These are phyloP conservation scores for Cyclospora cayetanensis DNA, from an alignment of 169 alveolate species.

Conservation along the genomic window DNA sequence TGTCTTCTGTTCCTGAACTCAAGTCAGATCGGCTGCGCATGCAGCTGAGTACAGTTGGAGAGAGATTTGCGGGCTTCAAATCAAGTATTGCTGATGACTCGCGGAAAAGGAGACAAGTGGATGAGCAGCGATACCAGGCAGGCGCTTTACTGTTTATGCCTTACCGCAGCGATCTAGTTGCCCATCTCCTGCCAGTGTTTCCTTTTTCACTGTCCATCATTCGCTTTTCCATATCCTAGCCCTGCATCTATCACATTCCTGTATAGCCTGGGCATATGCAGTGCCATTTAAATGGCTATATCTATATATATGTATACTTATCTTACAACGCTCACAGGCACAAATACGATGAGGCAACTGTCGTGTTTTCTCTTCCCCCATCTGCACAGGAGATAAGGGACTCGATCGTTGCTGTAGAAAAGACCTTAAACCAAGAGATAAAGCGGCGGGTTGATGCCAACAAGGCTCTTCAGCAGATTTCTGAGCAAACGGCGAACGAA, in stretches of 20 bases:
- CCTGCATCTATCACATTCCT: neutral
- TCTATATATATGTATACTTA: neutral
- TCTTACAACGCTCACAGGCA: neutral
- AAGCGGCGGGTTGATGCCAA: constrained; percentile 73
- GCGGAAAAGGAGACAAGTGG: constrained; percentile 52
- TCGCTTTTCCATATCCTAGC: neutral
- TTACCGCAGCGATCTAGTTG: no score
- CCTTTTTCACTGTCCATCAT: neutral
- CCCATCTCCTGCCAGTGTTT: neutral
- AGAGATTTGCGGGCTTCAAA: constrained; percentile 71
- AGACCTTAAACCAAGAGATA: constrained; percentile 72
- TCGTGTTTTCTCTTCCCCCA: neutral
- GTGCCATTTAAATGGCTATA: neutral
- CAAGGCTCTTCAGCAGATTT: constrained; percentile 67
- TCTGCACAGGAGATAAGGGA: constrained; percentile 67
- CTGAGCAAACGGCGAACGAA: constrained; percentile 75
- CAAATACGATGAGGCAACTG: neutral
- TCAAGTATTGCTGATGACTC: constrained; percentile 71
- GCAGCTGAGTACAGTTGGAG: constrained; percentile 73
- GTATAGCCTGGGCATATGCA: neutral
- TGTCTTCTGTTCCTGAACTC: constrained; percentile 31
- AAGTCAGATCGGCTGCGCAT: constrained; percentile 73
- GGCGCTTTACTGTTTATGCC: neutral
- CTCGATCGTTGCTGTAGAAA: constrained; percentile 61
- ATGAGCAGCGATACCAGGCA: constrained; percentile 72